phyloP scores from a whole-genome alignment of 169 alveolate genomes.

The Plasmodium fragile region DNA sequence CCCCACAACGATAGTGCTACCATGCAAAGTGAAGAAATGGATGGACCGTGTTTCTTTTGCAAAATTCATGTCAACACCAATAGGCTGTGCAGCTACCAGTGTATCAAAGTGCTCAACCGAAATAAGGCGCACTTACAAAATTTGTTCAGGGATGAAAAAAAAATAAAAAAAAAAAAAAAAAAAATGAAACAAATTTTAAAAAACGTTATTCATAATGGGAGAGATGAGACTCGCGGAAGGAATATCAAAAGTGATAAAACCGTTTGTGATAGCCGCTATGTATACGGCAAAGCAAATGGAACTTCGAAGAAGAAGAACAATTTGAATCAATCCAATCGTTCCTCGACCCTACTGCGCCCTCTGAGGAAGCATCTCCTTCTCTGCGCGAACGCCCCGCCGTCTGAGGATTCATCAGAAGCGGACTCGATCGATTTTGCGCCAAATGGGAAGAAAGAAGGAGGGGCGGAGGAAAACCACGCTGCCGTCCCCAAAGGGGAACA shows the following conservation, averaged over 20 bases:
- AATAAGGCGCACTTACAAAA: constrained; percentile 25
- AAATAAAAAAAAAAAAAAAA: constrained; percentile 16
- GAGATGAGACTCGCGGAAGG: background rate
- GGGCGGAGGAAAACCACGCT: background rate
- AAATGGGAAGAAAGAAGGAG: background rate
- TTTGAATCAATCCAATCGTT: background rate
- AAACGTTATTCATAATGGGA: background rate
- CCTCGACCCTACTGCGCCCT: background rate
- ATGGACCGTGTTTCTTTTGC: constrained; percentile 35
- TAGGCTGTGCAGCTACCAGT: constrained; percentile 11
- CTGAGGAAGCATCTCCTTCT: background rate
- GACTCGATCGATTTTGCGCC: background rate
- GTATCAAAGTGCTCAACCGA: constrained; percentile 13
- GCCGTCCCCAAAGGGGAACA: background rate
- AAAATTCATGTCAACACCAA: background rate
- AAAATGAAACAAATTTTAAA: constrained; percentile 6
- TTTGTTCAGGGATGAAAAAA: constrained; percentile 39
- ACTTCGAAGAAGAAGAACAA: background rate
- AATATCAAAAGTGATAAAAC: background rate
- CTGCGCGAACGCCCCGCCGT: background rate
- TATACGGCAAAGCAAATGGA: background rate
- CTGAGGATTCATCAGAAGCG: background rate
- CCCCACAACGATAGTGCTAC: background rate
- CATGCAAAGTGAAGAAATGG: background rate
- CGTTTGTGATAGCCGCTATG: background rate